Evolutionary conservation across 352 stramenopile genomes (phyloP), one percentile per base, ranked within the genome.

Genomic region (Phytophthora chlamydospora): DNA sequence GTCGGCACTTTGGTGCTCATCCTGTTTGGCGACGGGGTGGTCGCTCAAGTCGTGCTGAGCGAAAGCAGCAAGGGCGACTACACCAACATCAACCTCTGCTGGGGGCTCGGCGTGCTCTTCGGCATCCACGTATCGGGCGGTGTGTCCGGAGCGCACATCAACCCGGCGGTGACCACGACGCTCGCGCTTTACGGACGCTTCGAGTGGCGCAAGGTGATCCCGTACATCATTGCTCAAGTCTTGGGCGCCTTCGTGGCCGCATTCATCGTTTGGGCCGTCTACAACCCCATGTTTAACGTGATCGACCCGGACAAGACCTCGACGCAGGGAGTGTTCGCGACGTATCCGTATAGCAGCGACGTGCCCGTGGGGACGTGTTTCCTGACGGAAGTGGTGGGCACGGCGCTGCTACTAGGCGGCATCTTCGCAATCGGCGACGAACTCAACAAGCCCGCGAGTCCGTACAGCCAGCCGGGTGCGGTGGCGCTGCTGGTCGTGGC

Each of bases 61-160:
- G 62, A 76, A 5, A 58, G 46, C 38, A 66, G 46, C 38, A 81
- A 78, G 32, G 80, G 80, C 50, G 78, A 75, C 24, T 88, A 76
- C 60, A 63, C 76, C 31, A 85, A 74, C 55, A 85, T 88, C 65
- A 85, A 71, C 47, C 56, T 89, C 24, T 80, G 62, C 62, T 90
- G 80, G 77, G 80, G 80, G 11, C 59, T 90, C 53, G 80, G 64
- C 21, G 71, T 90, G 36, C 77, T 89, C 53, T 69, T 90, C 34
- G 80, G 71, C 19, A 75, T 90, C 24, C 74, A 90, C 63, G 36
- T 60, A 4, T 73, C 68, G 0, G 75, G 68, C 0, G 74, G 77
- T 19, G 59, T 85, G 14, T 81, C 66, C 21, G 75, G 77, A 9
- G 75, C 67, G 3, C 79, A 89, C 61, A 34, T 88, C 13, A 88